phyloP scores from a whole-genome alignment of 495 filamentous ascomycete genomes.

The Penicillium lagena region DNA sequence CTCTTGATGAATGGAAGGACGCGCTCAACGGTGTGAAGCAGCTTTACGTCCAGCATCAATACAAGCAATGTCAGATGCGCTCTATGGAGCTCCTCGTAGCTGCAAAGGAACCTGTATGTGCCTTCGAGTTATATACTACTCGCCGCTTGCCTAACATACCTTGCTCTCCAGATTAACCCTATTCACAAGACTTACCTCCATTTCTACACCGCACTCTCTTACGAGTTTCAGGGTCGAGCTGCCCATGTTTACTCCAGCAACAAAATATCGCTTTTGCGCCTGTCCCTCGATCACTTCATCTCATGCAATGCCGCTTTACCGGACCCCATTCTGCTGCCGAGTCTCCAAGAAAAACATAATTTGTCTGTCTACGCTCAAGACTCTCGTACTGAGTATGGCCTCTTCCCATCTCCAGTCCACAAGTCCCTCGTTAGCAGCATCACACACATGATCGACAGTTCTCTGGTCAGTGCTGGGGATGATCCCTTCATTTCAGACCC shows the following conservation, averaged over 20 bases:
- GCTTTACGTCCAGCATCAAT: slow-evolving; percentile 33
- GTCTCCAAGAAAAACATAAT: not conserved
- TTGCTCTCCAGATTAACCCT: slow-evolving; percentile 23
- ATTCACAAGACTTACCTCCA: slow-evolving; percentile 33
- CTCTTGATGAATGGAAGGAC: slow-evolving; percentile 25
- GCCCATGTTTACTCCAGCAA: slow-evolving; percentile 35
- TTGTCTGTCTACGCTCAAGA: too few relatives aligned
- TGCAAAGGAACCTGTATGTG: slow-evolving; percentile 20
- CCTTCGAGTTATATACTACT: not conserved
- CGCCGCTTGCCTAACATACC: not conserved
- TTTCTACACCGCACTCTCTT: slow-evolving; percentile 40
- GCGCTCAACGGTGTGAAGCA: slow-evolving; percentile 27
- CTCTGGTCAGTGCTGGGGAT: slow-evolving; percentile 3
- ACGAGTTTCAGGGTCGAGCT: slow-evolving; percentile 33
- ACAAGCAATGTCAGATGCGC: slow-evolving; percentile 38
- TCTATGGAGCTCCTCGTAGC: slow-evolving; percentile 22
- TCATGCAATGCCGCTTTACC: slow-evolving; percentile 18
- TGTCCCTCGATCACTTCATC: slow-evolving; percentile 25
- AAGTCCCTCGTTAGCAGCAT: slow-evolving; percentile 1
- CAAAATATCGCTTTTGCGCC: slow-evolving; percentile 29
- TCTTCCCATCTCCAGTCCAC: not conserved
- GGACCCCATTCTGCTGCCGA: slow-evolving; percentile 2
- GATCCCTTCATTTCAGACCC: slow-evolving; percentile 23
- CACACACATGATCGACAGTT: slow-evolving; percentile 3
- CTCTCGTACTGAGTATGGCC: not conserved